phyloP scores from a whole-genome alignment of 805 yeast species.

The Yarrowia phangngaensis region DNA sequence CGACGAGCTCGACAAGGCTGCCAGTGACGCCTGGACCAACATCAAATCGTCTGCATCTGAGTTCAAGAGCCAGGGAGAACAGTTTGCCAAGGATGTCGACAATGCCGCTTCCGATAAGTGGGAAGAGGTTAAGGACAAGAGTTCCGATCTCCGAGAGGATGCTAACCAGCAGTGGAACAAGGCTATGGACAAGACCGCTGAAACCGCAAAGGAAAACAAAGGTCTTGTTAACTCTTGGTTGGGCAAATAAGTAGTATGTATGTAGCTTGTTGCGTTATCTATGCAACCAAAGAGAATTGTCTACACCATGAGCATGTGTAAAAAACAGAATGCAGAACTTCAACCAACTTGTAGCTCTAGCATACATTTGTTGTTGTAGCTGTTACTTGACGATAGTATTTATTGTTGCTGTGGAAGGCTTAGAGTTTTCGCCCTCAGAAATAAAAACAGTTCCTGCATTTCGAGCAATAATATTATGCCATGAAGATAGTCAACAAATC shows the following conservation, averaged over 20 bases:
- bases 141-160: conserved; percentile 9
- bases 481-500: too few relatives aligned
- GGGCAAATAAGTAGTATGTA: not conserved
- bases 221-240: conserved; percentile 13
- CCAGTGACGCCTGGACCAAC: conserved; percentile 14
- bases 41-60: conserved; percentile 13
- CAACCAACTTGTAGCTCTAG: too few relatives aligned
- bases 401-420: too few relatives aligned
- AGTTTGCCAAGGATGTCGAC: conserved; percentile 24
- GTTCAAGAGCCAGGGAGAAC: conserved; percentile 13
- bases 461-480: too few relatives aligned
- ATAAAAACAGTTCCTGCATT: too few relatives aligned
- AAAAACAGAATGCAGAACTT: too few relatives aligned
- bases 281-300: too few relatives aligned
- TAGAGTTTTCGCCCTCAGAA: too few relatives aligned
- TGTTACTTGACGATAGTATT: too few relatives aligned
- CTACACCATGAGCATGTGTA: too few relatives aligned
- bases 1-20: conserved; percentile 21
- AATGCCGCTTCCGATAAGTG: conserved; percentile 19
- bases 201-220: conserved; percentile 21
- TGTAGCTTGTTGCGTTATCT: not conserved
- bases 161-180: conserved; percentile 23
- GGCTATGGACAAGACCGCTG: conserved; percentile 25
- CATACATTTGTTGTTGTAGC: too few relatives aligned
- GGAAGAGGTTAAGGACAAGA: conserved; percentile 1